Evolutionary conservation across 2,329 filamentous ascomycete genomes (phyloP).

Genomic region (Epichloe scottii): DNA sequence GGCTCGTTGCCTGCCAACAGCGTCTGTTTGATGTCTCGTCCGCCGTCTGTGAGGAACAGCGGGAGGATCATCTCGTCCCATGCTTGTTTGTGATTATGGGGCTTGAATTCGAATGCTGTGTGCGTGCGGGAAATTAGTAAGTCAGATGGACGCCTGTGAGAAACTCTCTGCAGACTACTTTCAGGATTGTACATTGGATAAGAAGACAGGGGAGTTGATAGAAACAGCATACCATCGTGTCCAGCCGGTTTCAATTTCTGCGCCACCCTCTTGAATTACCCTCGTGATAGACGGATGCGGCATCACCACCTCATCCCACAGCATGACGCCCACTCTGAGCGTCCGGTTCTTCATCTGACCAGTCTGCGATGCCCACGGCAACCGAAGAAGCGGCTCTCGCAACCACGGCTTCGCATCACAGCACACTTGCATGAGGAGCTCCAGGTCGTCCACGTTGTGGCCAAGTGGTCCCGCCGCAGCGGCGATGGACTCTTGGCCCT

Average conservation of each 20-base stretch:
- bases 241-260: conserved; percentile 32
- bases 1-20: conserved; percentile 45
- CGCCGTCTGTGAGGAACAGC: conserved; percentile 50
- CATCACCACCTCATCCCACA: conserved; percentile 44
- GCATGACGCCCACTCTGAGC: conserved; percentile 21
- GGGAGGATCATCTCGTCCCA: conserved; percentile 23
- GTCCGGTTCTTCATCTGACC: neutral
- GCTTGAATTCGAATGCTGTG: conserved; percentile 6
- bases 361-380: conserved; percentile 9
- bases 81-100: conserved; percentile 5
- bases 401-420: conserved; percentile 21
- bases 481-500: conserved; percentile 23
- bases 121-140: neutral
- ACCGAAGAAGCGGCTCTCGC: conserved; percentile 19
- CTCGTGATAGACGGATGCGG: conserved; percentile 47
- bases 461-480: conserved; percentile 22
- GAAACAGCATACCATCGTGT: conserved; percentile 31
- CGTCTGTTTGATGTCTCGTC: conserved; percentile 34
- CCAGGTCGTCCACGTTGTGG: conserved; percentile 21
- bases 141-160: too few relatives aligned
- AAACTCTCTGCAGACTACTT: too few relatives aligned
- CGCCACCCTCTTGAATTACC: conserved; percentile 41
- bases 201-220: too few relatives aligned
- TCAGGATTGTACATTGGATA: too few relatives aligned
- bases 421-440: conserved; percentile 23